These are phyloP conservation scores for Allomyces javanicus DNA, from an alignment of 192 early-diverging fungal genomes.

Conservation along the genomic window DNA sequence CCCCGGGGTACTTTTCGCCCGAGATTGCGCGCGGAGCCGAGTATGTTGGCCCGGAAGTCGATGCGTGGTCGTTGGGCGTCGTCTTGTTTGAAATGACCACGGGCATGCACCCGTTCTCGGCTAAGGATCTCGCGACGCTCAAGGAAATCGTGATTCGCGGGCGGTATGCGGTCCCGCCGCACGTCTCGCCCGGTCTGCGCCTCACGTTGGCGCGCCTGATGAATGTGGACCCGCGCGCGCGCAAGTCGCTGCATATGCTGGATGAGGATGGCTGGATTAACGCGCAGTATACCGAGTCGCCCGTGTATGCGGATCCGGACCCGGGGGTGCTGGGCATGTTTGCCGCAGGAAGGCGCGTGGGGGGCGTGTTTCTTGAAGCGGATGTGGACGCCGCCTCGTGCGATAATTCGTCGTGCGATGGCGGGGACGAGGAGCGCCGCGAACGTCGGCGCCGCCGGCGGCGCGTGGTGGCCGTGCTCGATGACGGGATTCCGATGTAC, in stretches of 20 bases:
- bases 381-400: no score
- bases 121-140: not conserved
- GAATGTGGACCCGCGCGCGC: not conserved
- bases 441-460: no score
- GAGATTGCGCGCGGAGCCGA: not conserved
- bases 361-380: no score
- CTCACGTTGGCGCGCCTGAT: not conserved
- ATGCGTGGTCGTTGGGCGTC: conserved; percentile 88
- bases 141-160: not conserved
- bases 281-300: not conserved
- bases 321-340: no score
- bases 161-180: not conserved
- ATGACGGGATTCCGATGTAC: no score
- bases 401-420: no score
- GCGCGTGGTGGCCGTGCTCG: no score
- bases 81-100: conserved; percentile 71
- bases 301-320: not conserved
- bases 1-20: not conserved
- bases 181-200: not conserved
- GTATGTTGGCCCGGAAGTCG: conserved; percentile 85
- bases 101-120: conserved; percentile 36
- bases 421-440: no score
- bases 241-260: not conserved
- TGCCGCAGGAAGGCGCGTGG: no score
- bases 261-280: not conserved